Percentiles rank a stretch among this genome's conserved stretches.
phyloP scores from a whole-genome alignment of 768 basidiomycete species.

The Calocera cornea region DNA sequence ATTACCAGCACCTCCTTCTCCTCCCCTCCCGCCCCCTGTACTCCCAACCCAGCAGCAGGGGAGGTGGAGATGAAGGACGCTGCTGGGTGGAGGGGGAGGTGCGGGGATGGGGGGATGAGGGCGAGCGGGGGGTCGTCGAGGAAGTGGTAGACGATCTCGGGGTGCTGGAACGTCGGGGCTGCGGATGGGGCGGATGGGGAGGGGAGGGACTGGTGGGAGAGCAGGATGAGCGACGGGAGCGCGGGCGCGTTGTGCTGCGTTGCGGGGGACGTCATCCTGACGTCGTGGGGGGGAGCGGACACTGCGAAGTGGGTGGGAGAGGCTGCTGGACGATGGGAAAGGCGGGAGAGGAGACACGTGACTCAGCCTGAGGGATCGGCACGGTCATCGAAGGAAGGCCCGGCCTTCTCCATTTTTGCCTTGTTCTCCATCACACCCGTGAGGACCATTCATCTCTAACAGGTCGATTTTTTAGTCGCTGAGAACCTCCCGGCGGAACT shows the following conservation, averaged over 20 bases:
- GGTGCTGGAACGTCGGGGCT: neutral
- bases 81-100: neutral
- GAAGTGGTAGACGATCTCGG: slow-evolving; percentile 2
- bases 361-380: too few species aligned
- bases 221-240: neutral
- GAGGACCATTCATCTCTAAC: too few species aligned
- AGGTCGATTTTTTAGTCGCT: too few species aligned
- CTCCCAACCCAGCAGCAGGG: too few species aligned
- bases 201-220: neutral
- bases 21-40: neutral
- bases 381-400: too few species aligned
- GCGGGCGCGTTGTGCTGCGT: neutral
- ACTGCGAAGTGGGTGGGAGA: too few species aligned
- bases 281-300: neutral
- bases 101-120: neutral
- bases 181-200: neutral
- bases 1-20: slow-evolving; percentile 2
- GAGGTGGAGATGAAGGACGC: neutral
- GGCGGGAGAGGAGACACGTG: too few species aligned
- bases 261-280: neutral
- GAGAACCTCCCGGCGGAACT: too few species aligned
- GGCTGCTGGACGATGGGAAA: too few species aligned
- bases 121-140: neutral
- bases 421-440: too few species aligned
- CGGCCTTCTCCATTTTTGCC: too few species aligned